Evolutionary conservation across 352 stramenopile species (phyloP), one percentile per base, ranked within the genome.

Genomic region (Globisporangium solare): DNA sequence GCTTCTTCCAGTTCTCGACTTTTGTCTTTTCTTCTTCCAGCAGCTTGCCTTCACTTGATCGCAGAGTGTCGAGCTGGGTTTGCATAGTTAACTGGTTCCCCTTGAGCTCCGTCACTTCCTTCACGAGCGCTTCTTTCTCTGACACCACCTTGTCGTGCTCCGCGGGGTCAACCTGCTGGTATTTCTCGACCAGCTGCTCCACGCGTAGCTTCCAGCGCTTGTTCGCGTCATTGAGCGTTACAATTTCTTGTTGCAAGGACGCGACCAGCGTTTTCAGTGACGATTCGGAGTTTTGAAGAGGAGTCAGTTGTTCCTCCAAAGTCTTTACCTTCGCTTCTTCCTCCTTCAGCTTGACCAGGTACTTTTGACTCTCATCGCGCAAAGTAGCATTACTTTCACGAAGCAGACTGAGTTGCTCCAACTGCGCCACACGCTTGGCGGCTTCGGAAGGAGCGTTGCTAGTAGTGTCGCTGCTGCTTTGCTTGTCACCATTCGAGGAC

Each of bases 161-260:
- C 1, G 61, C 78, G 0, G 83, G 83, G 41, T 92, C 83, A 41
- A 92, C 56, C 54, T 92, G 83, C 51, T 92, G 80, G 47, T 90
- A 90, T 60, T 92, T 92, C 52, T 92, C 83, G 18, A 90, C 79
- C 54, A 92, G 32, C 56, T 90, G 83, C 47, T 90, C 76, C n/a
- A 92, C 79, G 11, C 83, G 80, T 41, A 79, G 64, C 58, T 92
- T 92, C 83, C 83, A 92, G 32, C 76, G 70, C 58, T 78, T 83
- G 66, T 88, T 91, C 14, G 78, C 73, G 27, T 86, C 72, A 10
- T 68, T 77, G 0, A 90, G 60, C 24, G 71, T 74, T 42, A 62
- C 62, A 32, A 92, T 59, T 54, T 92, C 82, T 54, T 87, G 70
- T 53, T 86, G 82, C 21, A 90, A 50, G 7, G 72, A 72, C 12